These are phyloP conservation scores for Neurospora africana DNA, from an alignment of 495 filamentous ascomycete species.

Conservation along the genomic window DNA sequence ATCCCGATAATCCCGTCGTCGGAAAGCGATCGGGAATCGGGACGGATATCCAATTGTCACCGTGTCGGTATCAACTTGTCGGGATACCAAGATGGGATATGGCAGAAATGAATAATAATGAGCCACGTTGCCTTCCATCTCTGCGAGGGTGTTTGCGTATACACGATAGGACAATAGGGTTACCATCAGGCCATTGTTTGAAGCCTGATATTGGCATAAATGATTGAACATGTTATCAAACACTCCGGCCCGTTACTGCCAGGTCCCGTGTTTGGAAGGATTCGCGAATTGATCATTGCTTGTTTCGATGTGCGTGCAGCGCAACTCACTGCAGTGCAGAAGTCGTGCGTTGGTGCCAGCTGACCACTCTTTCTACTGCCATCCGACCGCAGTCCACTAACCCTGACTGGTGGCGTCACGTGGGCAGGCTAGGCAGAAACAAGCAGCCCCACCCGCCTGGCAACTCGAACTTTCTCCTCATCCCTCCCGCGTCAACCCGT, in stretches of 20 bases:
- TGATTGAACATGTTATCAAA: neutral
- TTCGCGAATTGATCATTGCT: neutral
- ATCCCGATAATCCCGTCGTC: neutral
- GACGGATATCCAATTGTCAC: neutral
- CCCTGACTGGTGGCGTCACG: slow-evolving; percentile 13
- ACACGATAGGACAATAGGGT: neutral
- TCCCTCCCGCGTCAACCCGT: slow-evolving; percentile 22
- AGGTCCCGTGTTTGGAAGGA: neutral
- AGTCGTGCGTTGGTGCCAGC: neutral
- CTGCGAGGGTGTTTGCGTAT: neutral
- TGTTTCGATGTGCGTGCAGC: neutral
- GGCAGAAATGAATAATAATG: neutral
- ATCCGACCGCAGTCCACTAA: neutral
- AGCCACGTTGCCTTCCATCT: neutral
- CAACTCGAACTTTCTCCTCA: slow-evolving; percentile 26
- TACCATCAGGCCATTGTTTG: neutral
- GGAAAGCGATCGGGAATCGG: neutral
- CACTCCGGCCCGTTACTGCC: neutral
- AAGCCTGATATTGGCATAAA: neutral
- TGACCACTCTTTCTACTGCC: neutral
- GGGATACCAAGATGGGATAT: neutral
- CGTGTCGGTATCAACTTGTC: neutral
- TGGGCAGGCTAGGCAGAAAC: slow-evolving; percentile 14
- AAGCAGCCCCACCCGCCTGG: slow-evolving; percentile 10
- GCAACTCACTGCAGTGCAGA: neutral